These are phyloP conservation scores for Nicotiana obtusifolia DNA, from an alignment of 257 asterid species.

Conservation along the genomic window DNA sequence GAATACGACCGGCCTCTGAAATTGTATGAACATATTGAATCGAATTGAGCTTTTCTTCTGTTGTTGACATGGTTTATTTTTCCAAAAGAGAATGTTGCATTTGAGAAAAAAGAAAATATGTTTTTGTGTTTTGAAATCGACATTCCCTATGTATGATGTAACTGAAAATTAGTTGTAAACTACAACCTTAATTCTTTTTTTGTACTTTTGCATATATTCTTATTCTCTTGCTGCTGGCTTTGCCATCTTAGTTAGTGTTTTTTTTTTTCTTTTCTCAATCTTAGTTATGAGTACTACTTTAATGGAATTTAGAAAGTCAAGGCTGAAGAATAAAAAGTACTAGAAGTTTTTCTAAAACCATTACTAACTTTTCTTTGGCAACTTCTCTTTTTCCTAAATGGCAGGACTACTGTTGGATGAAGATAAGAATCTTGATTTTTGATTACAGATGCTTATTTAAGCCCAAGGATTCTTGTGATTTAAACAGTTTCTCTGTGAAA, in stretches of 20 bases:
- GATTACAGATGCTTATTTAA: too few species aligned
- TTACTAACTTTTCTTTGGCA: too few species aligned
- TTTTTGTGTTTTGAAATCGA: slow-evolving; percentile 3
- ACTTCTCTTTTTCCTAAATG: too few species aligned
- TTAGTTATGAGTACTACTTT: not conserved
- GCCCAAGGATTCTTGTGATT: too few species aligned
- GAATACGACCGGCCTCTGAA: slow-evolving; percentile 32
- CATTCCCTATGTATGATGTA: slow-evolving; percentile 1
- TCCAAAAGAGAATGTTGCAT: not conserved
- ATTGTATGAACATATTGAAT: slow-evolving; percentile 22
- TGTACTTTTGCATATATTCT: not conserved
- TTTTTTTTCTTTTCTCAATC: too few species aligned
- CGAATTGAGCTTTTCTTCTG: not conserved
- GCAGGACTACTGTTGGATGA: too few species aligned
- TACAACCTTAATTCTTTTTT: not conserved
- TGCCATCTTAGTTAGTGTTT: not conserved
- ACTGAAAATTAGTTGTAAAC: not conserved
- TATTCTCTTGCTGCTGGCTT: not conserved
- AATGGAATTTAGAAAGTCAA: not conserved
- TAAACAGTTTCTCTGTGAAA: too few species aligned
- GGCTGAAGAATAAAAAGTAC: not conserved
- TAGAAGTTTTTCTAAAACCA: too few species aligned
- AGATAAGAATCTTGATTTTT: not conserved
- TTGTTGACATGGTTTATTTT: not conserved
- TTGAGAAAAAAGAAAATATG: not conserved